Evolutionary conservation across 2,329 filamentous ascomycete species (phyloP).

Genomic region (Tympanopsis confertula): DNA sequence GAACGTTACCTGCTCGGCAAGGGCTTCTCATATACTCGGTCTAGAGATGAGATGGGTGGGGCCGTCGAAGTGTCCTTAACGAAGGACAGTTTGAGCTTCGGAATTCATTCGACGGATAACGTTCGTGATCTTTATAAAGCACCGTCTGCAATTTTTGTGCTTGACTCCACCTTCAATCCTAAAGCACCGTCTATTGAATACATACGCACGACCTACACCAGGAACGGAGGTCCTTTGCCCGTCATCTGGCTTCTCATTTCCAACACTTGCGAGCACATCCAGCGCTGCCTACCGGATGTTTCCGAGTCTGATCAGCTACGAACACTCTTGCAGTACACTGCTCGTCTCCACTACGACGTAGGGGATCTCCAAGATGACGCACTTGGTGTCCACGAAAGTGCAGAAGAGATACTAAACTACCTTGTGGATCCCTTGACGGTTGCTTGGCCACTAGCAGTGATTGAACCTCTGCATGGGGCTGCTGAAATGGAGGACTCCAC

Average conservation of each 20-base stretch:
- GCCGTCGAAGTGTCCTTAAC: constrained; percentile 20
- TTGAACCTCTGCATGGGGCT: constrained; percentile 21
- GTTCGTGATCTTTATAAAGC: constrained; percentile 17
- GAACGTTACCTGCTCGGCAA: constrained; percentile 27
- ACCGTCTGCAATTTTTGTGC: constrained; percentile 25
- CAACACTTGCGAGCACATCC: constrained; percentile 31
- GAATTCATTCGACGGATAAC: constrained; percentile 17
- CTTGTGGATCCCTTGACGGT: constrained; percentile 19
- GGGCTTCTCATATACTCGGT: constrained; percentile 13
- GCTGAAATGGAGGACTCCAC: constrained; percentile 14
- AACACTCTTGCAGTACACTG: constrained; percentile 18
- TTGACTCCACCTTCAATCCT: constrained; percentile 26
- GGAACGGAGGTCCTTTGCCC: constrained; percentile 20
- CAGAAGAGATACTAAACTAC: constrained; percentile 18
- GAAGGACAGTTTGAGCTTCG: constrained; percentile 20
- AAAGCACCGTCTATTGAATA: constrained; percentile 22
- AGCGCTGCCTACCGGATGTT: constrained; percentile 24
- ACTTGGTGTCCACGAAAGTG: constrained; percentile 23
- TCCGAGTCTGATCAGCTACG: constrained; percentile 18
- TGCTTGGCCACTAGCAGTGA: constrained; percentile 21
- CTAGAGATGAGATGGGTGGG: constrained; percentile 12
- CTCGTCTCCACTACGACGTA: constrained; percentile 17
- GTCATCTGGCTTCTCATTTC: constrained; percentile 27
- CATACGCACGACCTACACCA: constrained; percentile 21
- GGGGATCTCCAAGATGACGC: constrained; percentile 27